Conservation (phyloP, 1,139 yeast genomes). For the Yamadazyma pseudoaaseri region DNA sequence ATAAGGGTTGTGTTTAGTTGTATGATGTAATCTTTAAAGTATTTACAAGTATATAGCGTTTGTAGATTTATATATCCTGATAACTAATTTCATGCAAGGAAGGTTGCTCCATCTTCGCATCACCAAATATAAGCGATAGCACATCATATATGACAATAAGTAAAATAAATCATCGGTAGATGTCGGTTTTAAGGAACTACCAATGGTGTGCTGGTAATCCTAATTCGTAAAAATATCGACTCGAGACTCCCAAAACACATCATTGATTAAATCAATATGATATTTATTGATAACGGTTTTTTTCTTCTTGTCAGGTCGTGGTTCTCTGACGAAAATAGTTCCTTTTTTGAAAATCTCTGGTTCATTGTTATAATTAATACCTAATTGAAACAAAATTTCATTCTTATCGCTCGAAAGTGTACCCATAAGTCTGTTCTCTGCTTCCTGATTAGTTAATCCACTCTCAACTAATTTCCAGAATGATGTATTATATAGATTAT, state of each 20-base stretch:
- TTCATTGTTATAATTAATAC: conserved; percentile 87
- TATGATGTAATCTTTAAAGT: no score
- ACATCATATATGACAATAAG: no score
- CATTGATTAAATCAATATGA: conserved; percentile 59
- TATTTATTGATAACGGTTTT: conserved; percentile 46
- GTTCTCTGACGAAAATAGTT: conserved; percentile 56
- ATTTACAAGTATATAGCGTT: no score
- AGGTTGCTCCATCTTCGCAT: no score
- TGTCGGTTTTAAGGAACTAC: no score
- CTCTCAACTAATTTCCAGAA: conserved; percentile 82
- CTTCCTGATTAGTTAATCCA: conserved; percentile 75
- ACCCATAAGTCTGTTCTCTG: conserved; percentile 71
- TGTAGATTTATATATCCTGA: no score
- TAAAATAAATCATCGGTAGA: no score
- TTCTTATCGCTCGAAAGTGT: conserved; percentile 83
- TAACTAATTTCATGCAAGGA: no score
- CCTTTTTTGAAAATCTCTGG: conserved; percentile 89
- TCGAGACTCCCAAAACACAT: conserved; percentile 52
- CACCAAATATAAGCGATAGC: no score
- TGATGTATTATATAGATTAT: conserved; percentile 87
- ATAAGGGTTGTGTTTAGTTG: no score
- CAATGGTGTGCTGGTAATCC: no score
- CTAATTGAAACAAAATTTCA: conserved; percentile 80
- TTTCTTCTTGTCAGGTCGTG: conserved; percentile 39
- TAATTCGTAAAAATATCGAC: no score